Evolutionary conservation across 148 eudicot genomes (phyloP), one percentile per base, ranked within the genome.

Genomic region (Suaeda aralocaspica): DNA sequence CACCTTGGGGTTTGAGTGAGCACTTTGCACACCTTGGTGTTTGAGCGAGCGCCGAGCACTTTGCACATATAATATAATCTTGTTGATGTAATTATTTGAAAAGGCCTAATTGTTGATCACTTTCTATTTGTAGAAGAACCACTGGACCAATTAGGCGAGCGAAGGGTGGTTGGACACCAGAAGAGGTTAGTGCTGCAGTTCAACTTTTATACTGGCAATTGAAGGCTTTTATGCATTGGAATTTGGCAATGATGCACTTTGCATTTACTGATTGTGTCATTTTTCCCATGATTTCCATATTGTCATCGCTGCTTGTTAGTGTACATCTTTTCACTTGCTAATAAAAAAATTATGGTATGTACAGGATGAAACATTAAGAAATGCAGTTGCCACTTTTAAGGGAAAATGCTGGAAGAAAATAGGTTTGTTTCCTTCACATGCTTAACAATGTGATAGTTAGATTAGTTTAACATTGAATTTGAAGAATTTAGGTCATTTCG

Each of bases 381-480:
- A 76, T 72, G 98, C 98, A 68, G 98, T 92, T 78, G 59, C 82
- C 52, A 69, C 76, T 67, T 84, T 51, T 72, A 83, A 74, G 69
- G 98, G 96, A 70, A 92, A 92, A 77, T 82, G 83, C 68, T 92
- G 98, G 98, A 92, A 91, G 84, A 91, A 88, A 85, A 91, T 91
- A 82, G 95, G 95, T 89, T 59, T 29, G 60, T 68, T 45, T 66
- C 41, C 31, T 18, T 44, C 41, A 14, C 50, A 12, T 42, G 28
- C 44, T 29, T 2, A 16, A 44, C 42, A 41, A 36, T 69, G 36
- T 29, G 36, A 28, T 39, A 18, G 5, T n/a, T 30, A 9, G 22
- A 49, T 31, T 12, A 45, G 25, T 65, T 22, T 48, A 6, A 16
- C 26, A 31, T 28, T 9, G 30, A 52, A 5, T 68, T 33, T 52